phyloP scores from a whole-genome alignment of 2,329 filamentous ascomycete genomes.

The Trichoderma aggressivum region DNA sequence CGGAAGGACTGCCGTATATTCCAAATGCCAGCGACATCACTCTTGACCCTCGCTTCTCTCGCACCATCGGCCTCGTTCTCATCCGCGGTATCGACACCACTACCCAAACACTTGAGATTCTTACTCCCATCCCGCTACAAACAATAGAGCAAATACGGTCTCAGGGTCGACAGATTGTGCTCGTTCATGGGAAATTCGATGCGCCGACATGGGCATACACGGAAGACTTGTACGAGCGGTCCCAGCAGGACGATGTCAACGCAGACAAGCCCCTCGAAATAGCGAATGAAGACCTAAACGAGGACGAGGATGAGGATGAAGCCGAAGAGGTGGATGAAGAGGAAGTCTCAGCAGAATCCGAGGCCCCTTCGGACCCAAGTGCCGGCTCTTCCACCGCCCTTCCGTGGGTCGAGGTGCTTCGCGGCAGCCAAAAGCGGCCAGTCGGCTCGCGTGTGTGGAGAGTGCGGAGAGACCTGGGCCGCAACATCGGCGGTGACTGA shows the following conservation, averaged over 20 bases:
- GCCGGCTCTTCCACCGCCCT: conserved; percentile 15
- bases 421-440: conserved; percentile 53
- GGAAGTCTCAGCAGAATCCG: neutral
- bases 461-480: conserved; percentile 60
- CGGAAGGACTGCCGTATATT: conserved; percentile 61
- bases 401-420: conserved; percentile 59
- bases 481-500: conserved; percentile 10
- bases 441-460: conserved; percentile 61
- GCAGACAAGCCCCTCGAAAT: conserved; percentile 28
- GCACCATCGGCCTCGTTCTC: conserved; percentile 61
- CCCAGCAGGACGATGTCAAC: conserved; percentile 30
- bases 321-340: conserved; percentile 12
- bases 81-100: conserved; percentile 64
- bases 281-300: conserved; percentile 35
- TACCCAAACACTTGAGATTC: conserved; percentile 55
- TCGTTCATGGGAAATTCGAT: conserved; percentile 68
- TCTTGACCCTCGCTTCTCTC: conserved; percentile 58
- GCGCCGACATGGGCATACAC: conserved; percentile 67
- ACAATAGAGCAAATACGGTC: conserved; percentile 40
- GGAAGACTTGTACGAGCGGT: conserved; percentile 53
- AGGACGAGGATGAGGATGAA: conserved; percentile 30
- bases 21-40: conserved; percentile 49
- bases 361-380: neutral
- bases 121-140: conserved; percentile 55
- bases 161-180: conserved; percentile 50